These are phyloP conservation scores for Sphaerostilbella broomeana DNA, from an alignment of 2,329 filamentous ascomycete species.

Conservation along the genomic window DNA sequence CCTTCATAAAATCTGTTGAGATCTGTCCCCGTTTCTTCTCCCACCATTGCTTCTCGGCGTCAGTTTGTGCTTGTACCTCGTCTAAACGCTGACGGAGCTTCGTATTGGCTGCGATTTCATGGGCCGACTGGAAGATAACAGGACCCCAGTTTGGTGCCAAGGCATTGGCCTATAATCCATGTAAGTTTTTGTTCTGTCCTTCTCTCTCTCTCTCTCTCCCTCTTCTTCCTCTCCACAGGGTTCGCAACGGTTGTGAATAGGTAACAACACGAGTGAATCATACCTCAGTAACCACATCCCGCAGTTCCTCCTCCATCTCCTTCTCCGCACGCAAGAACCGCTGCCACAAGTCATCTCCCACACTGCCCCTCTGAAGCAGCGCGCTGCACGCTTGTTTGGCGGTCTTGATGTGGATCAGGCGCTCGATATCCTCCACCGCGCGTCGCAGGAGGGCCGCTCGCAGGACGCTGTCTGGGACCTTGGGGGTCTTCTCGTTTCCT, in stretches of 20 bases:
- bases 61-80: constrained; percentile 64
- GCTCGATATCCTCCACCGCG: constrained; percentile 86
- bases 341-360: constrained; percentile 95
- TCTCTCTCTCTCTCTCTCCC: not conserved
- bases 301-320: constrained; percentile 93
- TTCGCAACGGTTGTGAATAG: not conserved
- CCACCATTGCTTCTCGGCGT: constrained; percentile 86
- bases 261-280: constrained; percentile 18
- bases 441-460: constrained; percentile 83
- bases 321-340: constrained; percentile 87
- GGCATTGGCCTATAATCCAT: constrained; percentile 69
- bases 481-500: constrained; percentile 58
- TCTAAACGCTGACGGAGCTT: constrained; percentile 67
- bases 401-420: constrained; percentile 80
- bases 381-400: constrained; percentile 82
- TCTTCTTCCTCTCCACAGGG: not conserved
- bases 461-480: constrained; percentile 75
- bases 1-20: constrained; percentile 73
- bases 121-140: constrained; percentile 92
- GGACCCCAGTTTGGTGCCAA: constrained; percentile 86
- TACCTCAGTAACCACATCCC: constrained; percentile 91
- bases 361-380: constrained; percentile 80
- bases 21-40: constrained; percentile 71
- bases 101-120: constrained; percentile 87
- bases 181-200: not conserved